Base-by-base conservation (phyloP, 176 grass and related monocot genomes). In the Oryza brachyantha region DNA sequence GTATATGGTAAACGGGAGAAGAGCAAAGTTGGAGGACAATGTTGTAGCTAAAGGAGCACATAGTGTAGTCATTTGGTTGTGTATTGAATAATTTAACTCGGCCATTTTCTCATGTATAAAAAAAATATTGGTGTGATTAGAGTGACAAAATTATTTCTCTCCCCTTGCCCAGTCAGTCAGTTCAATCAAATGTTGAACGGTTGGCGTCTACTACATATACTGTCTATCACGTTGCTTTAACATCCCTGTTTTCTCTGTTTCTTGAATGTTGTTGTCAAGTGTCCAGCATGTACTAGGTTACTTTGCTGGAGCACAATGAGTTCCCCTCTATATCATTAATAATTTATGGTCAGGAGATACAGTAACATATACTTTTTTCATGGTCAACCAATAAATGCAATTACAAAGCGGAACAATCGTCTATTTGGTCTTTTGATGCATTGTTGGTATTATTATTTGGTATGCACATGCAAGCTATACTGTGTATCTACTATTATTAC, bases 61-160 rank as follows among this genome's bases (percentile, higher is more conserved):
- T 81, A 78, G 82, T 61, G 32, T 50, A 59, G 72, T 81, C 50
- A 61, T 48, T 80, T 73, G 82, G 82, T 84, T 17, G 66, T 77
- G 82, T 81, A 85, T 77, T 59, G 39, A 85, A 77, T 89, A 89
- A 80, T 81, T 72, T 9, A 37, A 77, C 66, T 19, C 36, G 2
- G 29, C 37, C 37, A 81, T 67, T 77, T 70, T 77, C 13, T 65
- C 72, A 21, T 85, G 73, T 85, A 67, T 46, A 85, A 73, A 81
- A 85, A 73, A 81, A 73, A 40, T 81, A 50, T 77, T 66, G 36
- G 62, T 22, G 70, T 84, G 75, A 32, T 78, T 67, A 37, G 29
- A 2, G 7, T 70, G 59, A 55, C 54, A n/a, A 14, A 29, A 25
- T 37, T 10, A 36, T 82, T 10, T 63, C 3, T 25, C 32, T 41